Evolutionary conservation across 192 early-diverging fungal species (phyloP).

Genomic region (Podochytrium sp.): DNA sequence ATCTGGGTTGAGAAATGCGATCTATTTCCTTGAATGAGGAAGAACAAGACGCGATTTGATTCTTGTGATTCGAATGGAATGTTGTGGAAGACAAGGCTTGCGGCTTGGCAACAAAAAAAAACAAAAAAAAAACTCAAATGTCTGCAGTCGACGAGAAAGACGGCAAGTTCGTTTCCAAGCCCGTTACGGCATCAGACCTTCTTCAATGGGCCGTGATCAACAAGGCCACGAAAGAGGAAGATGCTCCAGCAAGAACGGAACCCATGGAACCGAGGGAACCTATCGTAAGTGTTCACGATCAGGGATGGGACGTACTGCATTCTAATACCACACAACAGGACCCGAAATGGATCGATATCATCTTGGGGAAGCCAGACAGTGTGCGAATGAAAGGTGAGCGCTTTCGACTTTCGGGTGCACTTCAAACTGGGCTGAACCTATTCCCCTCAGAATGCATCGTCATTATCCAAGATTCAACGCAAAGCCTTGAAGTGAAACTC

Average conservation of each 20-base stretch:
- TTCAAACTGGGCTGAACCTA: not conserved
- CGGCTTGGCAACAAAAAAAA: conserved; percentile 21
- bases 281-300: conserved; percentile 6
- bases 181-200: conserved; percentile 55
- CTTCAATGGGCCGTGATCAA: conserved; percentile 86
- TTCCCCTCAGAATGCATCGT: conserved; percentile 72
- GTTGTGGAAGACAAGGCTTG: too few relatives aligned
- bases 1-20: not conserved
- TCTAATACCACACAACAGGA: conserved; percentile 52
- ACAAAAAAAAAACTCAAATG: conserved; percentile 10
- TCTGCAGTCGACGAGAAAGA: conserved; percentile 22
- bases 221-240: conserved; percentile 72
- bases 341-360: conserved; percentile 86
- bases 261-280: conserved; percentile 18
- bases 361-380: conserved; percentile 90
- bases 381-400: conserved; percentile 74
- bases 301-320: not conserved
- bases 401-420: not conserved
- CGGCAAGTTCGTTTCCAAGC: conserved; percentile 10
- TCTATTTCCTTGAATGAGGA: conserved; percentile 13
- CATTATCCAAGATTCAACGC: conserved; percentile 60
- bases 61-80: too few relatives aligned
- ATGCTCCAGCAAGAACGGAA: conserved; percentile 49
- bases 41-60: too few relatives aligned
- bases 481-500: conserved; percentile 68